A percentile compares a stretch with the other conserved stretches of the same genome.
Conservation (phyloP, 2,329 filamentous ascomycete genomes). For the Phialocephala sp. region DNA sequence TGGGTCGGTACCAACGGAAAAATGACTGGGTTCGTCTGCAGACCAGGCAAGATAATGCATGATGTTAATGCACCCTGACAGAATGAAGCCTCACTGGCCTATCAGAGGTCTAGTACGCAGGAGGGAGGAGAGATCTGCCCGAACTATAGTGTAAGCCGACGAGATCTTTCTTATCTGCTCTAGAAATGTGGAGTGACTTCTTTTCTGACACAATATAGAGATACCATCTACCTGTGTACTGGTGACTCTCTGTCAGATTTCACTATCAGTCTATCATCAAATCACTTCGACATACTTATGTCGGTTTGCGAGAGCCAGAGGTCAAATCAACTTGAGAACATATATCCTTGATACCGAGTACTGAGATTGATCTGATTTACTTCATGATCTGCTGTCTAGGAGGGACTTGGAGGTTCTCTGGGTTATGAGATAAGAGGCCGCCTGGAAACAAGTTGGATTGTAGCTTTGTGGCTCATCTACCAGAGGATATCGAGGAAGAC, state of each 20-base stretch:
- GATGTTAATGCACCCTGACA: slow-evolving; percentile 29
- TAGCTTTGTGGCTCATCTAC: neutral
- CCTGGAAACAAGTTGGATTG: neutral
- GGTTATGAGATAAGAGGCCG: neutral
- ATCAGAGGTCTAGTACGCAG: slow-evolving; percentile 12
- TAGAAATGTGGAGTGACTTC: slow-evolving; percentile 1
- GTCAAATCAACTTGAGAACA: neutral
- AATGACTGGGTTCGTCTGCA: slow-evolving; percentile 19
- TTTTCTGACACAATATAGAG: slow-evolving; percentile 18
- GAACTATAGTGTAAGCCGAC: neutral
- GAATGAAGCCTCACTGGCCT: slow-evolving; percentile 22
- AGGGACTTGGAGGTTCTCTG: neutral
- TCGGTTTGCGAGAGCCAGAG: neutral
- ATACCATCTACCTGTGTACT: slow-evolving; percentile 10
- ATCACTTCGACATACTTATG: neutral
- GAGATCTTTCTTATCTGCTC: neutral
- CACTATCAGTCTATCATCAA: neutral
- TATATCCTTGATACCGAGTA: neutral
- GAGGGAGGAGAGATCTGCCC: slow-evolving; percentile 3
- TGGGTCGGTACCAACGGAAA: slow-evolving; percentile 15
- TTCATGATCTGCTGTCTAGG: neutral
- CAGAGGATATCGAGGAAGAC: neutral
- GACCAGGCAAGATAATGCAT: slow-evolving; percentile 28
- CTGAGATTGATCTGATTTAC: neutral
- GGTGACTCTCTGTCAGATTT: neutral